phyloP scores from a whole-genome alignment of 371 early-diverging fungal species.

The Mortierella sp. region DNA sequence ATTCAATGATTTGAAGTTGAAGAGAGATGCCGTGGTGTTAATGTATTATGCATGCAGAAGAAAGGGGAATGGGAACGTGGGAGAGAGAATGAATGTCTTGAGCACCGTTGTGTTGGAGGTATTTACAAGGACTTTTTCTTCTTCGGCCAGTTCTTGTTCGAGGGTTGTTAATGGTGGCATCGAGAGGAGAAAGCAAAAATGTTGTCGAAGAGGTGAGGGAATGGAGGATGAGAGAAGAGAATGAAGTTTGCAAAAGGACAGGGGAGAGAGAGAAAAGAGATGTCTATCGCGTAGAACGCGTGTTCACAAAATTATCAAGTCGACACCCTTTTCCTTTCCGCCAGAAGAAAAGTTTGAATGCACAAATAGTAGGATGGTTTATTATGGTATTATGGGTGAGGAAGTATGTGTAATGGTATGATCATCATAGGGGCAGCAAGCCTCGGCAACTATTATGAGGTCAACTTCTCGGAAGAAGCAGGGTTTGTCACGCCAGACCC shows the following conservation, averaged over 20 bases:
- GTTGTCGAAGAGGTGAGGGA: neutral
- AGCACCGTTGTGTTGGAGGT: neutral
- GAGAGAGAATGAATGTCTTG: neutral
- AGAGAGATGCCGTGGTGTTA: neutral
- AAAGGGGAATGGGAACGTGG: neutral
- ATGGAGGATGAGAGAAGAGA: neutral
- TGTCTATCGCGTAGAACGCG: neutral
- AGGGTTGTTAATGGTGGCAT: constrained; percentile 30
- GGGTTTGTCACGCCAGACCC: neutral
- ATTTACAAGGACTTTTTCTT: constrained; percentile 41
- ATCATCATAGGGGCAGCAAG: neutral
- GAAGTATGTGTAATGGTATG: neutral
- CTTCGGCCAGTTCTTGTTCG: constrained; percentile 45
- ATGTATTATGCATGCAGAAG: neutral
- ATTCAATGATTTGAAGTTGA: neutral
- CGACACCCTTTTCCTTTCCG: neutral
- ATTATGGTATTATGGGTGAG: neutral
- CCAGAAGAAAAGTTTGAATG: neutral
- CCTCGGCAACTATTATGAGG: neutral
- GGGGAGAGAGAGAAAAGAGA: neutral
- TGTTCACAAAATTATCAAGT: neutral
- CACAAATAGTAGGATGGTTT: neutral
- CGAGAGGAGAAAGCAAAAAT: neutral
- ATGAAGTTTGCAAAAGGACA: neutral
- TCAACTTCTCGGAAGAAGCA: neutral